These are phyloP conservation scores for Vitis hybrid DNA, from an alignment of 177 flowering plant genomes.

Conservation along the genomic window DNA sequence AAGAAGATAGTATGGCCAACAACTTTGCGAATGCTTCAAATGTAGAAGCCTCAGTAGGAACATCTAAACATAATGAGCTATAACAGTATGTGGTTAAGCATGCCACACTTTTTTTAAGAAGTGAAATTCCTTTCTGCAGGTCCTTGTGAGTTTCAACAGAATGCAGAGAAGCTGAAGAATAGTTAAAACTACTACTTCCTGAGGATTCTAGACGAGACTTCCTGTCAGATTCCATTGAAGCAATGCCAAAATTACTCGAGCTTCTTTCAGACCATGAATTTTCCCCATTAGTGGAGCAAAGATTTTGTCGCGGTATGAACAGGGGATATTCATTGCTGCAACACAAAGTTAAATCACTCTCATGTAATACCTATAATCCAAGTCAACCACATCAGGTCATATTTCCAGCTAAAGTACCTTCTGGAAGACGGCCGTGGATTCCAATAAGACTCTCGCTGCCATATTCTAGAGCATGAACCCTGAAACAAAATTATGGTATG, in stretches of 20 bases:
- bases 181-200: conserved; percentile 73
- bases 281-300: conserved; percentile 71
- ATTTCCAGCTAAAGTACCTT: conserved; percentile 47
- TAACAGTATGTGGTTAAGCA: conserved; percentile 88
- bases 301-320: conserved; percentile 87
- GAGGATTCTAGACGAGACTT: conserved; percentile 61
- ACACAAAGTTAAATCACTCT: conserved; percentile 16
- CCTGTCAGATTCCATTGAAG: conserved; percentile 87
- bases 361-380: conserved; percentile 1
- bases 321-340: conserved; percentile 96
- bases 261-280: conserved; percentile 92
- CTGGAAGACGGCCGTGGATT: conserved; percentile 87
- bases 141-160: conserved; percentile 84
- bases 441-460: conserved; percentile 98
- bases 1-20: conserved; percentile 76
- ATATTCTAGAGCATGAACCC: conserved; percentile 98
- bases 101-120: conserved; percentile 96
- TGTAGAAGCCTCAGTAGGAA: conserved; percentile 85
- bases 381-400: neutral
- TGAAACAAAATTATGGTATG: conserved; percentile 22
- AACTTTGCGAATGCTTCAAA: conserved; percentile 92
- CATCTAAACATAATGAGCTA: conserved; percentile 70
- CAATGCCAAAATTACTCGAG: conserved; percentile 85
- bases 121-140: conserved; percentile 93
- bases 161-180: conserved; percentile 80